A percentile compares a stretch with the other conserved stretches of the same genome.
Evolutionary conservation across 1,139 yeast genomes (phyloP).

Genomic region (Hanseniaspora sp.): DNA sequence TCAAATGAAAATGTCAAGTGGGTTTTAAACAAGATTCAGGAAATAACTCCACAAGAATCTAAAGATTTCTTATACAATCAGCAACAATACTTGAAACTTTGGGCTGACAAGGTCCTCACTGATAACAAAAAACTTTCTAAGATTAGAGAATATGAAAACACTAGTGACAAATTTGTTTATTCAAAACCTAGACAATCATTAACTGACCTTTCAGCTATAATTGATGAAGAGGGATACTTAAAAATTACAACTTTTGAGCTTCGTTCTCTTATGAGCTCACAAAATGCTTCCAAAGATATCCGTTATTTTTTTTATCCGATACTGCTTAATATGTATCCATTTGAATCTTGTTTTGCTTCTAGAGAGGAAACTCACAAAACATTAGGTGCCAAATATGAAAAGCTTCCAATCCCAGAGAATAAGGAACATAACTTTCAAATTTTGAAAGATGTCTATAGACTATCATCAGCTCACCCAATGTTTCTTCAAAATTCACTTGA

Average conservation of each 20-base stretch:
- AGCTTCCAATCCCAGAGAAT: constrained; percentile 39
- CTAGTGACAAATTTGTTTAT: constrained; percentile 22
- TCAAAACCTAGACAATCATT: constrained; percentile 27
- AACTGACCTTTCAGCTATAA: constrained; percentile 43
- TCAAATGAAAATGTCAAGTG: constrained; percentile 21
- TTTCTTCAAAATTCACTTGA: constrained; percentile 19
- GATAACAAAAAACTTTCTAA: constrained; percentile 23
- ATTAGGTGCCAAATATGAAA: constrained; percentile 55
- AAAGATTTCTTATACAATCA: constrained; percentile 11
- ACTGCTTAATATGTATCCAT: constrained; percentile 69
- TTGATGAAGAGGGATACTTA: constrained; percentile 14
- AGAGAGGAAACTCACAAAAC: constrained; percentile 48
- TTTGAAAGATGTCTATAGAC: constrained; percentile 83
- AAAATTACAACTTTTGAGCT: constrained; percentile 12
- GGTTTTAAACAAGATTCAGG: constrained; percentile 13
- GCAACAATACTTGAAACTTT: constrained; percentile 6
- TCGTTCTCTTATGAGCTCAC: constrained; percentile 2
- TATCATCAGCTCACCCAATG: constrained; percentile 31
- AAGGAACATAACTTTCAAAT: constrained; percentile 78
- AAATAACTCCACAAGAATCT: constrained; percentile 12
- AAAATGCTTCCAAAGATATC: constrained; percentile 29
- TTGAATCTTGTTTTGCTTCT: constrained; percentile 71
- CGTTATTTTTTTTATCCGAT: constrained; percentile 80
- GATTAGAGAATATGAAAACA: constrained; percentile 25
- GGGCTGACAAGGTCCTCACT: constrained; percentile 4